Percentiles rank a stretch among this genome's conserved stretches.
Conservation (phyloP, 345 rosid genomes). For the Adansonia digitata region DNA sequence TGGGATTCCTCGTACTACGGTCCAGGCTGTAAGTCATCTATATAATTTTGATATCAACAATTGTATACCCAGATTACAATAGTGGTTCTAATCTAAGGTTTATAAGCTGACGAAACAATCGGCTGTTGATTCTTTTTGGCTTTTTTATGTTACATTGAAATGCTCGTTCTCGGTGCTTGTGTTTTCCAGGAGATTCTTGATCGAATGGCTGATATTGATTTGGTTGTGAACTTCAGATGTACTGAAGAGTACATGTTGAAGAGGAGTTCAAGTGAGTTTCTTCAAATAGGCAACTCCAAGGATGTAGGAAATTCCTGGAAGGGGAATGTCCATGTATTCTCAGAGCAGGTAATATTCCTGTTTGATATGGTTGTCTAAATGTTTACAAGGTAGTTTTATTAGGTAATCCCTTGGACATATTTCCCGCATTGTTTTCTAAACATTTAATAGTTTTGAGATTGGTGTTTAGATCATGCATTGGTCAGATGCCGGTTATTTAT, state of each 20-base stretch:
- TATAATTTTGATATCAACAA: neutral
- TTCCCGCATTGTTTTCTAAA: neutral
- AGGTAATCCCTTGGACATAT: neutral
- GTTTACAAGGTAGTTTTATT: neutral
- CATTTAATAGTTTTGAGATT: neutral
- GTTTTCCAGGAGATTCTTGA: conserved; percentile 77
- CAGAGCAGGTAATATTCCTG: conserved; percentile 48
- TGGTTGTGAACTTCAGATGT: conserved; percentile 76
- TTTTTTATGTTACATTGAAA: neutral
- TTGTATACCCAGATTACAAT: neutral
- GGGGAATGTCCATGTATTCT: conserved; percentile 37
- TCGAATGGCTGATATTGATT: conserved; percentile 70
- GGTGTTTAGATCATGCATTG: neutral
- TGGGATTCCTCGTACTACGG: conserved; percentile 80
- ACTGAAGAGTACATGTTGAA: conserved; percentile 36
- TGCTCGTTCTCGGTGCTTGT: neutral
- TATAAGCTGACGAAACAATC: neutral
- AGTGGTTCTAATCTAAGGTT: neutral
- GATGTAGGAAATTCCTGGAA: conserved; percentile 35
- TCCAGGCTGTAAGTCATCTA: conserved; percentile 59
- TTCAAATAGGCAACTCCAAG: conserved; percentile 23
- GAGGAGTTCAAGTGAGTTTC: conserved; percentile 29
- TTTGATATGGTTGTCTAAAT: neutral
- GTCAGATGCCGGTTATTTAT: neutral
- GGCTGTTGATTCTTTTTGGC: neutral